Evolutionary conservation across 495 filamentous ascomycete species (phyloP).

Genomic region (Chaetomidium leptoderma): DNA sequence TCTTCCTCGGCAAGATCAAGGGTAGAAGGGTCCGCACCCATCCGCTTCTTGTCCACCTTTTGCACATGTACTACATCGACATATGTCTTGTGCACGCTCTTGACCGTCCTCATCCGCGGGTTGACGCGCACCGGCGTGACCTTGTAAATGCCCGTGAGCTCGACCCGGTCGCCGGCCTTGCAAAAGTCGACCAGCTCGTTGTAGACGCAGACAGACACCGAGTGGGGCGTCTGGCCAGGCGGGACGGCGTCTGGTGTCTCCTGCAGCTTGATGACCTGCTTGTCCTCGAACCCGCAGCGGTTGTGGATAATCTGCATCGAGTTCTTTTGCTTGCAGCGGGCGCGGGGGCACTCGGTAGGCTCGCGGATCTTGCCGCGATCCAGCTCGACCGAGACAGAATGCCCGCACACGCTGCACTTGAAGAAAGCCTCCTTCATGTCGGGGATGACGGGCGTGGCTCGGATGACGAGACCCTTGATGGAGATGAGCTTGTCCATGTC

Average conservation of each 20-base stretch:
- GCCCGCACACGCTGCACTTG: constrained; percentile 86
- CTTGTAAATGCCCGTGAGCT: constrained; percentile 95
- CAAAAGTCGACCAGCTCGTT: constrained; percentile 96
- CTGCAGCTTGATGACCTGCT: constrained; percentile 98
- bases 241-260: constrained; percentile 94
- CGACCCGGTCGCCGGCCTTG: constrained; percentile 93
- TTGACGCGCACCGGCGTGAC: constrained; percentile 94
- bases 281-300: constrained; percentile 89
- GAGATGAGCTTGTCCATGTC: constrained; percentile 96
- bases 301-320: constrained; percentile 99
- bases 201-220: constrained; percentile 92
- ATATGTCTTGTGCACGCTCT: constrained; percentile 95
- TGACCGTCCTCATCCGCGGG: constrained; percentile 85
- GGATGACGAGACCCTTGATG: constrained; percentile 95
- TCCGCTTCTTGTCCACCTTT: constrained; percentile 88
- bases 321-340: constrained; percentile 78
- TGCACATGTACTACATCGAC: constrained; percentile 93
- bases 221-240: constrained; percentile 96
- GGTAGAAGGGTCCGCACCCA: constrained; percentile 88
- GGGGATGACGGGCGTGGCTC: constrained; percentile 91
- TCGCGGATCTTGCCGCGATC: constrained; percentile 96
- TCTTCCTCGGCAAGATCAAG: constrained; percentile 58
- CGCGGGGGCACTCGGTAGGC: constrained; percentile 82
- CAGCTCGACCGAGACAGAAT: constrained; percentile 83
- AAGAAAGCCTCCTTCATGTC: constrained; percentile 97